Percentiles rank a stretch among this genome's conserved stretches.
These are phyloP conservation scores for Sclerospora graminicola DNA, from an alignment of 352 stramenopile species.

Conservation along the genomic window DNA sequence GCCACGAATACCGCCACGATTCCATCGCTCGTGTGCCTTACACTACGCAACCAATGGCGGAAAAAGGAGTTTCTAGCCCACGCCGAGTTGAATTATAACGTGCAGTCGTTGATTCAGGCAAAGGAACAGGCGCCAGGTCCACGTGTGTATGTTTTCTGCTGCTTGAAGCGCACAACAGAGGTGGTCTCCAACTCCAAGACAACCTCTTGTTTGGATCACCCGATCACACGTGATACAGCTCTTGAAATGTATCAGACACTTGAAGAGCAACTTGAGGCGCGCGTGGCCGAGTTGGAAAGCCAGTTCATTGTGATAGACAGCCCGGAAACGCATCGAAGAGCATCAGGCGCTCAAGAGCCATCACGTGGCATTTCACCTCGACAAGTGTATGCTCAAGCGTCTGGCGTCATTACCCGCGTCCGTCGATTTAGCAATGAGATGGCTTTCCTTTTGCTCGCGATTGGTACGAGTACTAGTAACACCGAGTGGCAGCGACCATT, in stretches of 20 bases:
- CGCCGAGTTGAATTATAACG: conserved; percentile 17
- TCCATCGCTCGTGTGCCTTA: conserved; percentile 29
- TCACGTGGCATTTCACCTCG: conserved; percentile 1
- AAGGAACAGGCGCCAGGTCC: conserved; percentile 9
- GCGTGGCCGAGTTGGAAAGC: not conserved
- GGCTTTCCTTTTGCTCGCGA: conserved; percentile 32
- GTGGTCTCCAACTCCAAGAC: not conserved
- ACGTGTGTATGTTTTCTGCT: conserved; percentile 33
- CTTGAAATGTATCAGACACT: not conserved
- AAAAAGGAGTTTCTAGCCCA: conserved; percentile 52
- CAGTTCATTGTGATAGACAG: conserved; percentile 8
- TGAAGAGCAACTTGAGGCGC: not conserved
- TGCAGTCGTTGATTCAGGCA: conserved; percentile 16
- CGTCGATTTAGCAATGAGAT: conserved; percentile 38
- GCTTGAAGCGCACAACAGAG: conserved; percentile 13
- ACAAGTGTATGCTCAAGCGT: conserved; percentile 25
- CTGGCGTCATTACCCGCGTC: conserved; percentile 26
- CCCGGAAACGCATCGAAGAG: conserved; percentile 5
- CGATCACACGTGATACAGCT: not conserved
- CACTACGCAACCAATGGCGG: conserved; percentile 52
- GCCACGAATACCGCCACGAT: not conserved
- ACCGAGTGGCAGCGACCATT: conserved; percentile 15
- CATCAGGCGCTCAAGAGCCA: conserved; percentile 10
- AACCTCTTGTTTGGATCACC: not conserved
- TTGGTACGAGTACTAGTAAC: no score